Percentiles rank a stretch among this genome's conserved stretches.
Evolutionary conservation across 345 rosid genomes (phyloP).

Genomic region (Crucihimalaya himalaica): DNA sequence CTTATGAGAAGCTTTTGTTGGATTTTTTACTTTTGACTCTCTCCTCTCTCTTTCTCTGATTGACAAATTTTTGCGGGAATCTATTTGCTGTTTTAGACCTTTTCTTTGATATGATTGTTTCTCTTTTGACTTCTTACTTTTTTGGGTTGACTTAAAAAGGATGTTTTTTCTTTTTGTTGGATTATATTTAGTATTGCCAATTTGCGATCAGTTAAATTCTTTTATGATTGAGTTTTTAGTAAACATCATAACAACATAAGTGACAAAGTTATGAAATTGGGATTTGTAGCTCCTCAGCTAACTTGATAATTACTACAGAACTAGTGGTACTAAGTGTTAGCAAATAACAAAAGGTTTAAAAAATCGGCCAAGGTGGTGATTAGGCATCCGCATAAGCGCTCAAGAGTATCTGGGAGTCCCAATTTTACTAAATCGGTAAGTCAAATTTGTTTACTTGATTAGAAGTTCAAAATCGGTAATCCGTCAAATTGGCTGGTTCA

Average conservation of each 20-base stretch:
- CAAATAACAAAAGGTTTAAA: no score
- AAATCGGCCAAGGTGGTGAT: no score
- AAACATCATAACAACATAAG: neutral
- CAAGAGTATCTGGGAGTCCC: no score
- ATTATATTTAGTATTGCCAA: slow-evolving; percentile 9
- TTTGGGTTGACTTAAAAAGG: neutral
- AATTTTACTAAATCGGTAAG: no score
- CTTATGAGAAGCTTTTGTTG: slow-evolving; percentile 29
- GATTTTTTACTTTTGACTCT: neutral
- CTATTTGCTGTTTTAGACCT: slow-evolving; percentile 25
- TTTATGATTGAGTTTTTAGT: neutral
- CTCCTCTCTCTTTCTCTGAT: slow-evolving; percentile 13
- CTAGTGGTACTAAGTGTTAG: no score
- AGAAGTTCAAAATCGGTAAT: no score
- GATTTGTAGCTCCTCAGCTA: neutral
- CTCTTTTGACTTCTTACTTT: slow-evolving; percentile 16
- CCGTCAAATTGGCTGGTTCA: no score
- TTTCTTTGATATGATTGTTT: slow-evolving; percentile 11
- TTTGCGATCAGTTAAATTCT: neutral
- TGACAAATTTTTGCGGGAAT: slow-evolving; percentile 39
- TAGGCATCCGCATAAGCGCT: no score
- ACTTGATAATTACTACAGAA: neutral
- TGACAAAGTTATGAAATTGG: neutral
- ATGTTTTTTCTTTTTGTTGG: slow-evolving; percentile 15
- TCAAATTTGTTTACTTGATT: no score